Base-by-base conservation (phyloP, 495 filamentous ascomycete genomes). In the Aspergillus ostianus region DNA sequence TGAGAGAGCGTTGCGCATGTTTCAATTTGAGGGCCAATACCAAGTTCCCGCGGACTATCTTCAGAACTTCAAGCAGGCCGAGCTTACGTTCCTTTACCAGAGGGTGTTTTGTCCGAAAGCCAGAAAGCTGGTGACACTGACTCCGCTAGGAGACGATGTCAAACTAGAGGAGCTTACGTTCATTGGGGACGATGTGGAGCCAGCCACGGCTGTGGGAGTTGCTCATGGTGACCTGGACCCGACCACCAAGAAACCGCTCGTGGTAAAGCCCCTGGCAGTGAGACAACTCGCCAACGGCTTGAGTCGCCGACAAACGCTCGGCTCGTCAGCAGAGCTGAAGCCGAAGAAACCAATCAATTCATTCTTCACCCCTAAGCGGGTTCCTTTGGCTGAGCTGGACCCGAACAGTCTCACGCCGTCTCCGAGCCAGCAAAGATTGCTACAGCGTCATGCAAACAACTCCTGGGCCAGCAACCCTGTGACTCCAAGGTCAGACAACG, bases 21-120 rank as follows among this genome's bases (percentile, higher is more conserved):
- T 97, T 30, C 88, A 89, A 56, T 95, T 98, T 59, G 91, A 98
- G 23, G 91, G 91, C 13, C 88, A 93, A 61, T 89, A 85, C 61
- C 83, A 82, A 44, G 83, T 99, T 13, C 93, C 95, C 0, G 65
- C 82, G 2, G 84, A 87, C 60, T 99, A 97, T 71, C 74, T 91
- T 6, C 82, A 87, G 18, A 76, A 82, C 23, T 98, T 97, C 70
- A 77, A 82, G 55, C 87, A 90, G 66, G 95, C 95, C 0, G 94
- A 98, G 68, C 79, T 88, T 57, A 97, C 95, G 0, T 99, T 99
- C 68, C 80, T 95, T 8, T 87, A 98, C 66, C 93, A 96, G 72
- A 87, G 95, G 64, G 95, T 98, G 2, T 99, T 89, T 69, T 98
- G 93, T 66, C 91, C 92, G 0, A 77, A 82, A 53, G 78, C 80